Evolutionary conservation across 352 stramenopile genomes (phyloP), one percentile per base, ranked within the genome.

Genomic region (Pilasporangium apinafurcum): DNA sequence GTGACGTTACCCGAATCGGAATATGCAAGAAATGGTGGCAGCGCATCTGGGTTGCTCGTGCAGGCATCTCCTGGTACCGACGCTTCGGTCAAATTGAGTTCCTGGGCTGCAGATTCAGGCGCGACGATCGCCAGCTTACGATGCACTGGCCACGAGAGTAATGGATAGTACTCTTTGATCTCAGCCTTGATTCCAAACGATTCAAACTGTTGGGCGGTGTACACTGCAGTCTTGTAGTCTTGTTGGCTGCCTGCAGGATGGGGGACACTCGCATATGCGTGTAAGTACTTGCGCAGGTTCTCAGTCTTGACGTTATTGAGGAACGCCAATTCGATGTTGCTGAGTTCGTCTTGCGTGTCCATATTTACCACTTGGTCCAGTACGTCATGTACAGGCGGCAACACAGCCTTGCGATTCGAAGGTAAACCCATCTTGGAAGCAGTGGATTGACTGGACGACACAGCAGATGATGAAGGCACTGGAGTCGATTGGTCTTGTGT

Each of bases 21-120:
- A 60, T 96, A 96, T 5, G 76, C 85, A 37, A 94, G 53, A 53
- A 86, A 96, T 8, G 83, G 71, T 47, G 66, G 85, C 48, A 76
- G 59, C 44, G 65, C 82, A 31, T 70, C 62, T 45, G 58, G 47
- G 46, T 51, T 68, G 47, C 42, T 86, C 35, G 59, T 74, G 36
- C 92, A 82, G 13, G 75, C 47, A 39, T 92, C 82, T 16, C 84
- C 79, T 4, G 53, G 50, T 3, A 96, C 53, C 6, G 38, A 37
- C 2, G 59, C 71, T 28, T 84, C 62, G 9, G 72, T 93, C 17
- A 95, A 34, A 28, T 92, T 64, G 22, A 77, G 52, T 20, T 60
- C 59, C 4, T 64, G 52, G 10, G 37, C 53, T 0, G 46, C 47
- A 20, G 46, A 35, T 5, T 48, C 5, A 6, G 85, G 68, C 18